Evolutionary conservation across 805 yeast genomes (phyloP).

Genomic region (Lachancea lanzarotensis): DNA sequence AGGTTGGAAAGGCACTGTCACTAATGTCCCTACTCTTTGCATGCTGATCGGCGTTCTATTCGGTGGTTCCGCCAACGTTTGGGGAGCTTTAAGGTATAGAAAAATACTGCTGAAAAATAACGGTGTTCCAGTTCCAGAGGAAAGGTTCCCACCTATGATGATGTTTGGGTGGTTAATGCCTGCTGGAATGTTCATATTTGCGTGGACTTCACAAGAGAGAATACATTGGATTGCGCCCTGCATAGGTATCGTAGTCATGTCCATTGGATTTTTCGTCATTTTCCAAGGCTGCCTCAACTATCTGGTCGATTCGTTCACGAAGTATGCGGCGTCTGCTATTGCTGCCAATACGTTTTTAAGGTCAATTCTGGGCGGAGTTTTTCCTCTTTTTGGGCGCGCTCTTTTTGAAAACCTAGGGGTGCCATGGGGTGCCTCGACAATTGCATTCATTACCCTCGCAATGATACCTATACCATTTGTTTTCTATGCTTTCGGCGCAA

Average conservation of each 20-base stretch:
- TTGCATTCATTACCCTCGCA: slow-evolving; percentile 53
- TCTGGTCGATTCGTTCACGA: slow-evolving; percentile 54
- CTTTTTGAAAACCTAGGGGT: slow-evolving; percentile 1
- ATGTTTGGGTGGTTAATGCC: slow-evolving; percentile 51
- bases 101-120: slow-evolving; percentile 41
- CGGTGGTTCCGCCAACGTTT: slow-evolving; percentile 36
- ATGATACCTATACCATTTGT: slow-evolving; percentile 64
- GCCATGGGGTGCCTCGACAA: slow-evolving; percentile 61
- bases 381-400: slow-evolving; percentile 23
- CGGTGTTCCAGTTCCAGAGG: slow-evolving; percentile 48
- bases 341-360: slow-evolving; percentile 54
- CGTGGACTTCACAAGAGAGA: slow-evolving; percentile 47
- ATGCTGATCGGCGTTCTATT: neutral
- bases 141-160: slow-evolving; percentile 54
- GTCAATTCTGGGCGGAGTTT: slow-evolving; percentile 42
- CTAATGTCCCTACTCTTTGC: neutral
- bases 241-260: slow-evolving; percentile 51
- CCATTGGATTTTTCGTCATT: slow-evolving; percentile 42
- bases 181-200: slow-evolving; percentile 45
- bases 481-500: slow-evolving; percentile 53
- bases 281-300: slow-evolving; percentile 62
- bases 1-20: slow-evolving; percentile 1
- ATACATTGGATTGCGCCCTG: slow-evolving; percentile 53
- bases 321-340: slow-evolving; percentile 52
- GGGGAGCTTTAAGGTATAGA: slow-evolving; percentile 44